Evolutionary conservation across 2,329 filamentous ascomycete genomes (phyloP).

Genomic region (Hymenoscyphus salicellus): DNA sequence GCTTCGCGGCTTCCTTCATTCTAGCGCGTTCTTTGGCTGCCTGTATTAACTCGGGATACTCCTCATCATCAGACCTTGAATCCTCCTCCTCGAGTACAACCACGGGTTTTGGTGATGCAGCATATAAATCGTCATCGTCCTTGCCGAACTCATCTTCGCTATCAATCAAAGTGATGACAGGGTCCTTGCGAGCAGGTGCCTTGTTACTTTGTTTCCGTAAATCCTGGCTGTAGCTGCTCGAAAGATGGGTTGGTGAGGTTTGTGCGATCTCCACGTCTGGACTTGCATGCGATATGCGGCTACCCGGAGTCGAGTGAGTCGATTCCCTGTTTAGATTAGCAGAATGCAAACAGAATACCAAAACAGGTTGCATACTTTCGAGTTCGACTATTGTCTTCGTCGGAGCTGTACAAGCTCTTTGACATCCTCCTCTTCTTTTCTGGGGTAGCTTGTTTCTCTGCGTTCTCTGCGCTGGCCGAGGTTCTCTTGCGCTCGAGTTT

Average conservation of each 20-base stretch:
- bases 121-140: conserved; percentile 18
- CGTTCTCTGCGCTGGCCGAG: conserved; percentile 25
- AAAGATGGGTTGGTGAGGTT: conserved; percentile 20
- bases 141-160: conserved; percentile 20
- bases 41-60: conserved; percentile 34
- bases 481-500: conserved; percentile 31
- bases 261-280: conserved; percentile 9
- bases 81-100: conserved; percentile 19
- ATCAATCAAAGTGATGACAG: conserved; percentile 28
- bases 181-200: conserved; percentile 16
- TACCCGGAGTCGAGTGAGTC: conserved; percentile 22
- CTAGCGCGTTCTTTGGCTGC: conserved; percentile 30
- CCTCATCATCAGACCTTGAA: conserved; percentile 28
- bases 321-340: conserved; percentile 21
- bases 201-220: conserved; percentile 16
- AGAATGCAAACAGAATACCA: not conserved
- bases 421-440: conserved; percentile 29
- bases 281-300: conserved; percentile 18
- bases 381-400: conserved; percentile 13
- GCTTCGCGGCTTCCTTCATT: conserved; percentile 19
- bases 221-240: conserved; percentile 22
- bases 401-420: conserved; percentile 12
- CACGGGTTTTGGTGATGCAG: conserved; percentile 4
- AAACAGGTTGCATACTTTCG: not conserved
- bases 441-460: conserved; percentile 21